A percentile compares a stretch with the other conserved stretches of the same genome.
Conservation (phyloP, 106 monocot genomes). For the Allium sativum region DNA sequence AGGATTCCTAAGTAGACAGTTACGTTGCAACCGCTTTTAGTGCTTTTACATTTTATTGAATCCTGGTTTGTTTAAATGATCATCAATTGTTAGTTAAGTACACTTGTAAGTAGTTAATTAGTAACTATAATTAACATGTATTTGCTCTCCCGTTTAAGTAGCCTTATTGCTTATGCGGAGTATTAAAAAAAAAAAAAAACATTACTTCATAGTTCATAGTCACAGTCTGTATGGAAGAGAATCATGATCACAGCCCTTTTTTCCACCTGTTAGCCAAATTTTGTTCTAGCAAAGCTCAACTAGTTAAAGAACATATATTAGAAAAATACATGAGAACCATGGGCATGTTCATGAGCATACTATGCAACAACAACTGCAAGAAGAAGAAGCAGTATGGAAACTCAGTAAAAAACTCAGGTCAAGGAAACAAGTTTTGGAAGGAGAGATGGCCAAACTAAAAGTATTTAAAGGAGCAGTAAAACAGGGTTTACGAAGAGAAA, state of each 20-base stretch:
- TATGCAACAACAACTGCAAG: conserved; percentile 1
- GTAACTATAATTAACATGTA: too few species aligned
- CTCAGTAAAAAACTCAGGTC: conserved; percentile 11
- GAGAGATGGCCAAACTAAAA: conserved; percentile 27
- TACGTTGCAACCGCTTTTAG: neutral
- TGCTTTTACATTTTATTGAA: neutral
- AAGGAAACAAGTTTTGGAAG: conserved; percentile 32
- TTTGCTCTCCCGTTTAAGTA: too few species aligned
- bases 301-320: too few species aligned
- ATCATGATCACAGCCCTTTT: neutral
- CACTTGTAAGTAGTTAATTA: neutral
- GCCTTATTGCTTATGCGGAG: too few species aligned
- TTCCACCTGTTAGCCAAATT: neutral
- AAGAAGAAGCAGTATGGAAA: neutral
- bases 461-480: conserved; percentile 21
- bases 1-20: conserved; percentile 3
- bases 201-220: neutral
- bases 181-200: neutral
- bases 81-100: neutral
- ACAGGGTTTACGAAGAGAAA: conserved; percentile 15
- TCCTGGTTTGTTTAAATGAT: neutral
- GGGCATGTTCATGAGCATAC: conserved; percentile 36
- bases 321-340: conserved; percentile 5
- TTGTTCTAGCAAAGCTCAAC: neutral
- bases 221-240: neutral